A percentile compares a stretch with the other conserved stretches of the same genome.
Evolutionary conservation across 768 basidiomycete genomes (phyloP).

Genomic region (Boletus pseudopeckii): DNA sequence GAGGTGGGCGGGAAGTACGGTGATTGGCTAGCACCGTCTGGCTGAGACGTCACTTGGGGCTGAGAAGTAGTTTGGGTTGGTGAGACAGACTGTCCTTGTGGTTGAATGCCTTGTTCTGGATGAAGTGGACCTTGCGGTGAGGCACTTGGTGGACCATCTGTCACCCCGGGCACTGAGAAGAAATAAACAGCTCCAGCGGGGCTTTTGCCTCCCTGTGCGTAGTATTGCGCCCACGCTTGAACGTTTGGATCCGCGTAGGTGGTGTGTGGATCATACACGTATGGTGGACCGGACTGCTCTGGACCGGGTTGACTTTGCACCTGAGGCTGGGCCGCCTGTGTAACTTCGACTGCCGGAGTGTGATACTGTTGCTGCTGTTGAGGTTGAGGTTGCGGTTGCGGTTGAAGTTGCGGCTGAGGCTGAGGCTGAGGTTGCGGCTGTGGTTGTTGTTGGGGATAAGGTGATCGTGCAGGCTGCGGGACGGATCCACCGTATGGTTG

Average conservation of each 20-base stretch:
- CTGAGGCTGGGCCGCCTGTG: slow-evolving; percentile 11
- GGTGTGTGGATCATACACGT: slow-evolving; percentile 56
- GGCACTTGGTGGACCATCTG: slow-evolving; percentile 35
- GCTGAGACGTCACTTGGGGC: slow-evolving; percentile 17
- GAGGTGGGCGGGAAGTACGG: slow-evolving; percentile 11
- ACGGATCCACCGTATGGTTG: slow-evolving; percentile 22
- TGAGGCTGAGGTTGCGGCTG: slow-evolving; percentile 28
- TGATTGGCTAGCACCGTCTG: slow-evolving; percentile 5
- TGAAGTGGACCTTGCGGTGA: slow-evolving; percentile 3
- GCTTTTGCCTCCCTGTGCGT: slow-evolving; percentile 75
- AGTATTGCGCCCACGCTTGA: slow-evolving; percentile 86
- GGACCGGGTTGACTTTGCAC: slow-evolving; percentile 12
- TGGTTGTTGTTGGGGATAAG: slow-evolving; percentile 31
- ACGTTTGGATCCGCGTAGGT: slow-evolving; percentile 78
- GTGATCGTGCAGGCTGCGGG: slow-evolving; percentile 30
- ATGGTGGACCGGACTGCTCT: slow-evolving; percentile 43
- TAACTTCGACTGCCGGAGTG: slow-evolving; percentile 4
- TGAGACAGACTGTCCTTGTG: slow-evolving; percentile 12
- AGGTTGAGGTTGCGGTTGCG: slow-evolving; percentile 27
- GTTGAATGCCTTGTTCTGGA: slow-evolving; percentile 11
- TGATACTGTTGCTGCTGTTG: slow-evolving; percentile 29
- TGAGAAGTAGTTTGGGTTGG: slow-evolving; percentile 17
- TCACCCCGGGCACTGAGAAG: slow-evolving; percentile 70
- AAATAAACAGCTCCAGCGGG: slow-evolving; percentile 78
- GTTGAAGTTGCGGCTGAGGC: slow-evolving; percentile 39